Percentiles rank a stretch among this genome's conserved stretches.
These are phyloP conservation scores for Dothideomycetes sp. DNA, from an alignment of 2,329 filamentous ascomycete genomes.

Conservation along the genomic window DNA sequence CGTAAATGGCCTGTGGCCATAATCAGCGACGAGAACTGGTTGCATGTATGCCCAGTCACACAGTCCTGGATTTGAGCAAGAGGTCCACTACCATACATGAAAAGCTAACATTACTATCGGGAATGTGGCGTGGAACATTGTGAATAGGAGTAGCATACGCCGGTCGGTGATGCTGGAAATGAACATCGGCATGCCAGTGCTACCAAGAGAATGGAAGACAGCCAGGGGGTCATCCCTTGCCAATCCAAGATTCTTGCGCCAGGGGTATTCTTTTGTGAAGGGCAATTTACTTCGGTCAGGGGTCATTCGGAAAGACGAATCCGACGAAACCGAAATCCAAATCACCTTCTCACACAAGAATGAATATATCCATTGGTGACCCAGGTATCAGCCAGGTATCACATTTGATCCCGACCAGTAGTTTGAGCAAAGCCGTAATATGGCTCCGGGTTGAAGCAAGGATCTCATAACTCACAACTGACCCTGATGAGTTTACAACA, in stretches of 20 bases:
- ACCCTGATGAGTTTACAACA: no score
- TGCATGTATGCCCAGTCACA: slow-evolving; percentile 18
- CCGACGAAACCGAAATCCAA: slow-evolving; percentile 1
- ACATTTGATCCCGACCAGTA: no score
- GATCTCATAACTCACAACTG: no score
- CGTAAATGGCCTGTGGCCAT: slow-evolving; percentile 4
- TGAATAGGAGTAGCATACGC: background rate
- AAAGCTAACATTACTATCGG: slow-evolving; percentile 1
- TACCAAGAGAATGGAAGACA: slow-evolving; percentile 36
- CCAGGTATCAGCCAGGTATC: background rate
- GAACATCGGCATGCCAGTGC: slow-evolving; percentile 35
- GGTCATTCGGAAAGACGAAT: background rate
- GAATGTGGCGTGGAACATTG: slow-evolving; percentile 5
- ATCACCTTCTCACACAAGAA: no score
- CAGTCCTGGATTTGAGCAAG: slow-evolving; percentile 14
- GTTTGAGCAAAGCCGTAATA: no score
- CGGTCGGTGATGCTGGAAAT: slow-evolving; percentile 23
- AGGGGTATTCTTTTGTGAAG: no score
- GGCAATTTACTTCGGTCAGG: no score
- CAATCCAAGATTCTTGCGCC: background rate
- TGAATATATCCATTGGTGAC: background rate
- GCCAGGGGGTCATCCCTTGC: slow-evolving; percentile 28
- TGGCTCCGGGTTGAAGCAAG: no score
- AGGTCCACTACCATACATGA: slow-evolving; percentile 14
- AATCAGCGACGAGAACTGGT: slow-evolving; percentile 15